Conservation (phyloP, 116 monocot species). For the Posidonia oceanica region DNA sequence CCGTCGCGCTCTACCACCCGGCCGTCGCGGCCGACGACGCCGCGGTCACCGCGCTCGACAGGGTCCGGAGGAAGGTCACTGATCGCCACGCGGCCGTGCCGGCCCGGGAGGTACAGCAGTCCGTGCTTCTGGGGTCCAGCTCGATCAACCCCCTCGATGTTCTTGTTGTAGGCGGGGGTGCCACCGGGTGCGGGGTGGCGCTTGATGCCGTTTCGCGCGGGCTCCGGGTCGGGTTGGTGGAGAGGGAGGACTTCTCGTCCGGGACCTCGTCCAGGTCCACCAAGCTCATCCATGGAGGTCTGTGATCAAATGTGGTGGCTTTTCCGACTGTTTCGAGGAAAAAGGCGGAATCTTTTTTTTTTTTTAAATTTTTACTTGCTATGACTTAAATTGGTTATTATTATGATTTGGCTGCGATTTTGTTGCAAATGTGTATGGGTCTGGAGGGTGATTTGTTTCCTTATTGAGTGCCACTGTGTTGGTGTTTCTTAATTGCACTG, state of each 20-base stretch:
- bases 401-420: too few species aligned
- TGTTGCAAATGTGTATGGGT: too few species aligned
- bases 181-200: slow-evolving; percentile 89
- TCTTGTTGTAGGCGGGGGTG: slow-evolving; percentile 87
- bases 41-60: slow-evolving; percentile 9
- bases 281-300: slow-evolving; percentile 94
- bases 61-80: slow-evolving; percentile 35
- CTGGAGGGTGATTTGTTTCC: too few species aligned
- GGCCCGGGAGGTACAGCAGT: slow-evolving; percentile 48
- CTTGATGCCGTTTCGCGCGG: slow-evolving; percentile 83
- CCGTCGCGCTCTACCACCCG: slow-evolving; percentile 8
- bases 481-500: too few species aligned
- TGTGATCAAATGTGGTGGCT: neutral
- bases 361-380: neutral
- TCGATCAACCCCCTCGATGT: slow-evolving; percentile 54
- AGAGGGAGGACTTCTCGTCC: slow-evolving; percentile 96
- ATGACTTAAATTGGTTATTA: too few species aligned
- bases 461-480: too few species aligned
- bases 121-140: slow-evolving; percentile 61
- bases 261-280: slow-evolving; percentile 94
- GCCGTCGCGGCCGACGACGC: slow-evolving; percentile 26
- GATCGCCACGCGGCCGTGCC: slow-evolving; percentile 57
- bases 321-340: neutral
- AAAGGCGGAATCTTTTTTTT: neutral
- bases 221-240: slow-evolving; percentile 82